Evolutionary conservation across 2,329 filamentous ascomycete species (phyloP).

Genomic region (Ceratocystiopsis minuta): DNA sequence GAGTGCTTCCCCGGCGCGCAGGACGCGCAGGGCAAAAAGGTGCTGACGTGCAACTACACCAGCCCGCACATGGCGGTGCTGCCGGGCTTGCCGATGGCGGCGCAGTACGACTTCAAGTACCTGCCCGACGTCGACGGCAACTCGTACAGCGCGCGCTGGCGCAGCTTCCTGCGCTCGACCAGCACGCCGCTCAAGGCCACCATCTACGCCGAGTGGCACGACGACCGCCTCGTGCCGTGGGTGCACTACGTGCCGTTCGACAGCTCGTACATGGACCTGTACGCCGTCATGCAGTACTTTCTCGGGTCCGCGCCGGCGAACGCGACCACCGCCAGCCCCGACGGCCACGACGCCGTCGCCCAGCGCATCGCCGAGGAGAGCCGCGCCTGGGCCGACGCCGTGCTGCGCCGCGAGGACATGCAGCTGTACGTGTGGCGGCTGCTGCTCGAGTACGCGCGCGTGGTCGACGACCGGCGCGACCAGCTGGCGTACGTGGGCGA

Average conservation of each 20-base stretch:
- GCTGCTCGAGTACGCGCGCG: constrained; percentile 36
- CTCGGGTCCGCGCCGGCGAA: constrained; percentile 13
- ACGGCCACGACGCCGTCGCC: constrained; percentile 29
- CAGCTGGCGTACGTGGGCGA: constrained; percentile 26
- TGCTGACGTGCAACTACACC: constrained; percentile 21
- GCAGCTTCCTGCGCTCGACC: constrained; percentile 42
- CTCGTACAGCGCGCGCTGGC: constrained; percentile 41
- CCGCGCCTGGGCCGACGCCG: constrained; percentile 40
- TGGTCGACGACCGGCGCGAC: constrained; percentile 27
- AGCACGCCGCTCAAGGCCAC: constrained; percentile 53
- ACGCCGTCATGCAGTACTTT: constrained; percentile 48
- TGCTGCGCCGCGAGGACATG: constrained; percentile 48
- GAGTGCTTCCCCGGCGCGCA: constrained; percentile 16
- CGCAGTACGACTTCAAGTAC: constrained; percentile 40
- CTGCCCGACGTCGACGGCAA: constrained; percentile 54
- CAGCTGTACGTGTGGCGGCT: constrained; percentile 44
- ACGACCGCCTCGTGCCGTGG: constrained; percentile 50
- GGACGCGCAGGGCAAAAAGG: constrained; percentile 6
- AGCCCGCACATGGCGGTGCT: constrained; percentile 17
- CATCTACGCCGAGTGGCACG: constrained; percentile 59
- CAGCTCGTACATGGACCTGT: constrained; percentile 47
- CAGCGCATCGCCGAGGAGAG: constrained; percentile 41
- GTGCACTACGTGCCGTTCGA: constrained; percentile 56
- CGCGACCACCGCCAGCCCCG: constrained; percentile 23
- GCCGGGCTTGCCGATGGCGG: constrained; percentile 22